These are phyloP conservation scores for Erythrobasidium yunnanense DNA, from an alignment of 768 basidiomycete species.

Conservation along the genomic window DNA sequence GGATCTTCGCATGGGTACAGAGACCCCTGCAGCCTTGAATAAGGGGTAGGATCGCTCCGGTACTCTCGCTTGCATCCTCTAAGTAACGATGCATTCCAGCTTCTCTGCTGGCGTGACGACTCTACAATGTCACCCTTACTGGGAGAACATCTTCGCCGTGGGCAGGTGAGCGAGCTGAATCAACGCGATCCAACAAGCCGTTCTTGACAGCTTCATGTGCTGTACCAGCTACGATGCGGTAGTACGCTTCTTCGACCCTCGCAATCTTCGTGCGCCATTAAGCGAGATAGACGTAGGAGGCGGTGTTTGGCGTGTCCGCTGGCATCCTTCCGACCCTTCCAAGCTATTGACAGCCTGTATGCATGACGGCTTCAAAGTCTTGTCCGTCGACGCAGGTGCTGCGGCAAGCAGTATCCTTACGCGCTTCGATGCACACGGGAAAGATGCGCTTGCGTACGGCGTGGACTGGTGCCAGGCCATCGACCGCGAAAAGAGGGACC, in stretches of 20 bases:
- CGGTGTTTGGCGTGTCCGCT: slow-evolving; percentile 91
- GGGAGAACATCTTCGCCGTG: slow-evolving; percentile 73
- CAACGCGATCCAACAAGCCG: neutral
- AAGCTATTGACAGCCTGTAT: slow-evolving; percentile 90
- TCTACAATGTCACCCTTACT: slow-evolving; percentile 69
- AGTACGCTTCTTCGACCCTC: slow-evolving; percentile 70
- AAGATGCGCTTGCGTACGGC: slow-evolving; percentile 54
- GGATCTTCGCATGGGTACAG: slow-evolving; percentile 64
- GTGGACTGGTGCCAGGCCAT: slow-evolving; percentile 52
- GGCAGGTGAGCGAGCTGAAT: slow-evolving; percentile 55
- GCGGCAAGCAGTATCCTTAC: neutral
- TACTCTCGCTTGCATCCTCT: neutral
- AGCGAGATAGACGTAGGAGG: slow-evolving; percentile 63
- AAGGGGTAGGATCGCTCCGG: slow-evolving; percentile 51
- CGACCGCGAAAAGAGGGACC: slow-evolving; percentile 42
- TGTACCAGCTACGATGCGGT: slow-evolving; percentile 63
- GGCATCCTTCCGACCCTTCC: slow-evolving; percentile 62
- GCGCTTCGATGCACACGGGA: slow-evolving; percentile 38
- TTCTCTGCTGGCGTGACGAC: slow-evolving; percentile 88
- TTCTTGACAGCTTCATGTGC: neutral
- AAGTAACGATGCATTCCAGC: slow-evolving; percentile 43
- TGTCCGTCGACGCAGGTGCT: slow-evolving; percentile 34
- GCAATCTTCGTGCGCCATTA: slow-evolving; percentile 55
- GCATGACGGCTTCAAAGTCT: slow-evolving; percentile 95
- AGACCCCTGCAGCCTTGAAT: slow-evolving; percentile 57